These are phyloP conservation scores for Chenopodium suecicum DNA, from an alignment of 148 eudicot species.

Conservation along the genomic window DNA sequence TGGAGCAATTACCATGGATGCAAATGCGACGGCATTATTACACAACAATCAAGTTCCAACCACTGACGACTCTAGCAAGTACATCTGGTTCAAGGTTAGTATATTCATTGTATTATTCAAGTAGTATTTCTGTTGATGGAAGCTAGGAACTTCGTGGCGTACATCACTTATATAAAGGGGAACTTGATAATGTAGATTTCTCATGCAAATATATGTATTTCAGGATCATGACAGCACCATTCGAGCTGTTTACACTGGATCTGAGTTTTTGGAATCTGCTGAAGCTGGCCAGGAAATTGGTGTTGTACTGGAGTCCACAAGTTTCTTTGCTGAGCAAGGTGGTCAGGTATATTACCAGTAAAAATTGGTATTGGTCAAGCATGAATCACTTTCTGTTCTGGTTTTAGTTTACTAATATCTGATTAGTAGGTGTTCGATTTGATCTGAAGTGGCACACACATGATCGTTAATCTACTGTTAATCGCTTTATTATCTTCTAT, in stretches of 20 bases:
- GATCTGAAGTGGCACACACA: not conserved
- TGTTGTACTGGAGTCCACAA: conserved; percentile 73
- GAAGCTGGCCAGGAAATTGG: conserved; percentile 72
- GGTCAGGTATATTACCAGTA: conserved; percentile 68
- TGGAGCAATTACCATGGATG: conserved; percentile 76
- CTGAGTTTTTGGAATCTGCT: conserved; percentile 63
- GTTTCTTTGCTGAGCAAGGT: conserved; percentile 99
- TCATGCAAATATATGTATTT: conserved; percentile 22
- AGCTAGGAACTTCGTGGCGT: not conserved
- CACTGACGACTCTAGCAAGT: conserved; percentile 81
- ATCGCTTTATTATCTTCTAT: not conserved
- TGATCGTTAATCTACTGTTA: not conserved
- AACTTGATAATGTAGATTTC: not conserved
- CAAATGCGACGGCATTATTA: conserved; percentile 84
- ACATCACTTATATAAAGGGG: not conserved
- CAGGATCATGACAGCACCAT: conserved; percentile 83
- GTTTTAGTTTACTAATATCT: not conserved
- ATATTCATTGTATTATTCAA: not conserved
- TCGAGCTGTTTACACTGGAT: conserved; percentile 82
- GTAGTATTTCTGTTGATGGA: not conserved
- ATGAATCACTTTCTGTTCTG: not conserved
- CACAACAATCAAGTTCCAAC: conserved; percentile 61
- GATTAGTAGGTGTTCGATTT: not conserved
- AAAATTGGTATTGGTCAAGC: not conserved
- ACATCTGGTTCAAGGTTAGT: conserved; percentile 80